Conservation (phyloP, 441 rosid genomes). For the Caryocar brasiliense region DNA sequence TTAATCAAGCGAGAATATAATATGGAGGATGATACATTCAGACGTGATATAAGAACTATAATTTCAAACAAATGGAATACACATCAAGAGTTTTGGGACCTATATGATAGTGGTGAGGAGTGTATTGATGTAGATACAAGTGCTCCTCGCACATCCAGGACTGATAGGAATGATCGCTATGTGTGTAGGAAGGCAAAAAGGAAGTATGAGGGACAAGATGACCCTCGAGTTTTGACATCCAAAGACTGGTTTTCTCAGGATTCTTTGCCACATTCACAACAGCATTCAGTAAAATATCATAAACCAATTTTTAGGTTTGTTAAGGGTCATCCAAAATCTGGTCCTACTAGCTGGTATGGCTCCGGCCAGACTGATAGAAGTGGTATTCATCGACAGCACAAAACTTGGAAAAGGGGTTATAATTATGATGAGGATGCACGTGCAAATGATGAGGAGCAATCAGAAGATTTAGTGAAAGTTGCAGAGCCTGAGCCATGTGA, state of each 20-base stretch:
- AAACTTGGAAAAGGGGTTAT: slow-evolving; percentile 37
- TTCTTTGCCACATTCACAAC: slow-evolving; percentile 24
- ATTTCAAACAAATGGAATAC: slow-evolving; percentile 24
- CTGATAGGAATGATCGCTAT: slow-evolving; percentile 17
- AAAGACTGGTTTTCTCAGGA: slow-evolving; percentile 27
- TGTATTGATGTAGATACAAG: slow-evolving; percentile 27
- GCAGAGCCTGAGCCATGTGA: slow-evolving; percentile 32
- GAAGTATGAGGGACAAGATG: slow-evolving; percentile 18
- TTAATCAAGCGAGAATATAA: slow-evolving; percentile 23
- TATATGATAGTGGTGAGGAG: slow-evolving; percentile 27
- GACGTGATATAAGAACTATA: slow-evolving; percentile 18
- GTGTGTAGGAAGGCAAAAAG: slow-evolving; percentile 23
- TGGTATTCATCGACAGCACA: slow-evolving; percentile 26
- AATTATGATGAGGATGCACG: slow-evolving; percentile 24
- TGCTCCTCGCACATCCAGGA: slow-evolving; percentile 17
- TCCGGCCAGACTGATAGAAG: slow-evolving; percentile 28
- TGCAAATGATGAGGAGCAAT: slow-evolving; percentile 26
- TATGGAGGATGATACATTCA: slow-evolving; percentile 24
- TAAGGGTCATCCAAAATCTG: slow-evolving; percentile 25
- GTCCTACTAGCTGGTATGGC: slow-evolving; percentile 22
- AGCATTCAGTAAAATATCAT: slow-evolving; percentile 23
- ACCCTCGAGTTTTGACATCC: slow-evolving; percentile 19
- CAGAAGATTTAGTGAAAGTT: slow-evolving; percentile 24
- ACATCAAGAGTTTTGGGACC: slow-evolving; percentile 25
- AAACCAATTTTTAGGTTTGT: slow-evolving; percentile 25